A percentile compares a stretch with the other conserved stretches of the same genome.
Evolutionary conservation across 768 basidiomycete species (phyloP).

Genomic region (Termitomyces sp.): DNA sequence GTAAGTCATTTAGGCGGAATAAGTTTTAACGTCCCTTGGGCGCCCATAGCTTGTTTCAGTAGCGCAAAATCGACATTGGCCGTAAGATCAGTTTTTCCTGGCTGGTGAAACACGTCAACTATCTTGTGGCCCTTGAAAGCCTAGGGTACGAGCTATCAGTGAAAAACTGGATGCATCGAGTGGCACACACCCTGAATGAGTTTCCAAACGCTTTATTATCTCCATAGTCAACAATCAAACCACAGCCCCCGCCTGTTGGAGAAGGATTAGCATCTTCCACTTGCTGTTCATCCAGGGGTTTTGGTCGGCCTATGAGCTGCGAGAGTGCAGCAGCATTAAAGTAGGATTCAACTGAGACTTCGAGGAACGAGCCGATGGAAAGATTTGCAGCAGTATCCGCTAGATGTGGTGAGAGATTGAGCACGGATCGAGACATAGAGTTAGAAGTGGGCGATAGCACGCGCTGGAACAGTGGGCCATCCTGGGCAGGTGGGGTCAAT

Average conservation of each 20-base stretch:
- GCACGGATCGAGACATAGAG: slow-evolving; percentile 47
- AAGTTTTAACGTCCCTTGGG: slow-evolving; percentile 34
- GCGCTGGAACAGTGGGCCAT: slow-evolving; percentile 44
- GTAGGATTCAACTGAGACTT: slow-evolving; percentile 72
- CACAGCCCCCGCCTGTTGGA: slow-evolving; percentile 41
- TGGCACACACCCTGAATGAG: slow-evolving; percentile 72
- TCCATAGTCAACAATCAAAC: slow-evolving; percentile 89
- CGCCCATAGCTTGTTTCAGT: slow-evolving; percentile 68
- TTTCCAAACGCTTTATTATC: slow-evolving; percentile 58
- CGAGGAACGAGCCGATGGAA: slow-evolving; percentile 67
- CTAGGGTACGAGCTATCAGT: slow-evolving; percentile 31
- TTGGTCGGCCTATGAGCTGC: slow-evolving; percentile 38
- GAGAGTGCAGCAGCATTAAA: slow-evolving; percentile 64
- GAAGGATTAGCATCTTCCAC: neutral
- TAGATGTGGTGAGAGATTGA: slow-evolving; percentile 53
- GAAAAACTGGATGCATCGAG: neutral
- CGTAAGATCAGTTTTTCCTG: slow-evolving; percentile 89
- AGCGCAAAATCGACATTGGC: slow-evolving; percentile 96
- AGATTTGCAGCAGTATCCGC: slow-evolving; percentile 42
- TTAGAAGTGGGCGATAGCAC: slow-evolving; percentile 59
- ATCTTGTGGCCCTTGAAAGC: slow-evolving; percentile 87
- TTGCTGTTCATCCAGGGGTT: neutral
- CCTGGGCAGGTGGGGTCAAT: slow-evolving; percentile 9
- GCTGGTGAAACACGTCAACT: slow-evolving; percentile 76
- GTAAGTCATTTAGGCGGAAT: neutral